Base-by-base conservation (phyloP, 139 green algal genomes). In the Diplosphaera chodatii region DNA sequence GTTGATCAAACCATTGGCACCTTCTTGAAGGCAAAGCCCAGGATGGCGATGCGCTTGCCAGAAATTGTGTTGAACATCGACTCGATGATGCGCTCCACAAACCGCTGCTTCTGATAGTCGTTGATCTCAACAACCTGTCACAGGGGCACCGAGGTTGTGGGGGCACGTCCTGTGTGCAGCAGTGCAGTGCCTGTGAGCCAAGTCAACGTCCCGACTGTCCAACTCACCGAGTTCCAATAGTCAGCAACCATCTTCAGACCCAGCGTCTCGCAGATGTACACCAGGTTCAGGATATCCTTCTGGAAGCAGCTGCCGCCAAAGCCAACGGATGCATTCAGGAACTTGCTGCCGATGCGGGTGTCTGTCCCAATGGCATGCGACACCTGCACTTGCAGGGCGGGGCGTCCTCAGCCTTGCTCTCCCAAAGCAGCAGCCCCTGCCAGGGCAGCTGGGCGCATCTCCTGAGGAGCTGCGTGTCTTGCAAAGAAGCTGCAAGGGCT, bases 21-120 rank as follows among this genome's bases (percentile, higher is more conserved):
- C 86, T 97, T 99, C 85, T 99, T 99, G 91, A 99, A 99, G 27
- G 96, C 96, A 82, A 99, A 99, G 68, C 96, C 96, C n/a, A 96
- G 84, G 37, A 99, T 80, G 27, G 90, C 89, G 65, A 99, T 96
- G 74, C 91, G 92, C 90, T 99, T 99, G 73, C 87, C 85, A 3
- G 76, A 84, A 56, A 99, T 92, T 30, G 96, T 99, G 90, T 99
- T 99, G 90, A 99, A 99, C 96, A 99, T 98, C 70, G 89, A 83
- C 32, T 79, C 79, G 68, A 99, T 93, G 40, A 99, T 84, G 32
- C 91, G 85, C 80, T 96, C 87, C 31, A 99, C 96, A 80, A 98
- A 99, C 31, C 84, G 83, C 69, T 90, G 77, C 89, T 99, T 99
- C 90, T 99, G 96, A 84, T 96, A 99, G 84, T 99, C 93, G 78